These are phyloP conservation scores for Salvia miltiorrhiza DNA, from an alignment of 257 asterid species.

Conservation along the genomic window DNA sequence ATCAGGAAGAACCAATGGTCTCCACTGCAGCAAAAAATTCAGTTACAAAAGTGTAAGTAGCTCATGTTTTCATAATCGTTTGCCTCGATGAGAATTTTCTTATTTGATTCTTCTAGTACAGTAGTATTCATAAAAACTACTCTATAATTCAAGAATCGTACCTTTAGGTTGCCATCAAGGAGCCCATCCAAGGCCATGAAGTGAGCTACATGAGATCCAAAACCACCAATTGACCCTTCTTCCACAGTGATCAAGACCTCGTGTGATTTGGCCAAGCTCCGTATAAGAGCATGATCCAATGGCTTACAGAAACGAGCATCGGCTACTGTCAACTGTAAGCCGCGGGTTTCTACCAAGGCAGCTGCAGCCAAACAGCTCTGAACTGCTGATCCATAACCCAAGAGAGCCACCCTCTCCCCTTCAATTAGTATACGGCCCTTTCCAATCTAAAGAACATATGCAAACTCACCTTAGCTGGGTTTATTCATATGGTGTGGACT, in stretches of 20 bases:
- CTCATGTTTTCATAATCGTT: background rate
- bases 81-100: too few relatives aligned
- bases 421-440: slow-evolving; percentile 73
- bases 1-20: slow-evolving; percentile 97
- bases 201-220: slow-evolving; percentile 94
- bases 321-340: slow-evolving; percentile 70
- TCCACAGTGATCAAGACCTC: slow-evolving; percentile 83
- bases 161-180: slow-evolving; percentile 88
- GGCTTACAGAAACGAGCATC: slow-evolving; percentile 99
- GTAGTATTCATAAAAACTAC: too few relatives aligned
- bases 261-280: slow-evolving; percentile 78
- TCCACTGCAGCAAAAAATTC: slow-evolving; percentile 64
- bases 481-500: background rate
- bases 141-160: slow-evolving; percentile 18
- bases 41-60: background rate
- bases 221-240: slow-evolving; percentile 99
- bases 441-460: slow-evolving; percentile 49
- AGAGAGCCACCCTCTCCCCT: slow-evolving; percentile 90
- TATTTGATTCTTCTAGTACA: too few relatives aligned
- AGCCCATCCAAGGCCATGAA: slow-evolving; percentile 93
- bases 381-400: slow-evolving; percentile 87
- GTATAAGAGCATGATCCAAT: slow-evolving; percentile 64
- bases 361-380: slow-evolving; percentile 92
- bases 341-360: slow-evolving; percentile 48
- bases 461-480: background rate